Evolutionary conservation across 2,329 filamentous ascomycete genomes (phyloP), one percentile per base, ranked within the genome.

Genomic region (Colletotrichum magnum): DNA sequence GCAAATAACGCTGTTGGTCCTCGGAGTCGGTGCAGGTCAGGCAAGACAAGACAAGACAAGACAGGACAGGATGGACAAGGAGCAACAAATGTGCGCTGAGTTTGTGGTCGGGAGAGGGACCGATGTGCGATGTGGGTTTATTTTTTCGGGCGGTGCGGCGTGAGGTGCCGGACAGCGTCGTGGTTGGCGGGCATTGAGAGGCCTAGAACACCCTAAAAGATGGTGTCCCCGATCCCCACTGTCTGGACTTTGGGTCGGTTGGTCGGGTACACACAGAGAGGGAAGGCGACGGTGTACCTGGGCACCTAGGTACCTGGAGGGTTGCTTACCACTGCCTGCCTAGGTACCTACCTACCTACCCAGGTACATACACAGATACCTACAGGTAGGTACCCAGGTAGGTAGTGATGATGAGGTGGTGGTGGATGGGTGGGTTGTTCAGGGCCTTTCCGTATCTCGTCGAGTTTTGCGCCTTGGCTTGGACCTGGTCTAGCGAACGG

Each of bases 161-260:
- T 36, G 32, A 36, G 32, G 32, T 36, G 10, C 32, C 32, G 32
- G 32, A 6, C 32, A 36, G 32, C 32, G 32, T 36, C 32, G 32
- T 36, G 32, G 32, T 61, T 56, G 47, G 10, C 7, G 53, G 24
- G 32, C 21, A 43, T n/a, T 56, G 60, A 9, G 43, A 69, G 61
- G 66, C 66, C 66, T 69, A 66, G 66, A 69, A 66, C 66, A 60
- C 56, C 62, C 66, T 57, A 56, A 66, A 66, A 66, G 61, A 69
- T 69, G 62, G 66, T 69, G 66, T 69, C 50, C 66, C 56, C 66
- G 62, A 69, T 69, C 66, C 66, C 66, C 62, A 51, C 66, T 66
- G 43, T 60, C 66, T 69, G 66, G 66, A 66, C 62, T 69, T 50
- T 69, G 66, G 66, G 66, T 66, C 63, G 57, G 63, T 62, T 62